These are phyloP conservation scores for Xanthoceras sorbifolium DNA, from an alignment of 345 rosid genomes.

Conservation along the genomic window DNA sequence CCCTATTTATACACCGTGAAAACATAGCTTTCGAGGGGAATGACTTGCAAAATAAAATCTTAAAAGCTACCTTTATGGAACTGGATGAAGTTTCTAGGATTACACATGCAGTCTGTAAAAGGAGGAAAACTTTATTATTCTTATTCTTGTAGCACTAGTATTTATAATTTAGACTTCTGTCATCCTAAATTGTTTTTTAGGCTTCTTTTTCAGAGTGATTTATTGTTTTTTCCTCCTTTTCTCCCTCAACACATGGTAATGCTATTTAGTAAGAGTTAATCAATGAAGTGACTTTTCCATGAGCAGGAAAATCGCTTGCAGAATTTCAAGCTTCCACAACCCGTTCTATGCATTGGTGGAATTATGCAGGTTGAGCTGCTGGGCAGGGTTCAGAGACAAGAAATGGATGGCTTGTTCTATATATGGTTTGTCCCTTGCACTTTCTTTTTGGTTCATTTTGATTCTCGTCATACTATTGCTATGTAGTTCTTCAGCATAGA, in stretches of 20 bases:
- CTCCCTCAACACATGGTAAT: neutral
- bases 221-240: neutral
- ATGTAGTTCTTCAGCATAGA: neutral
- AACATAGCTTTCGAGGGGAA: neutral
- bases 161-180: neutral
- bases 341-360: conserved; percentile 84
- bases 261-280: neutral
- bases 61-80: neutral
- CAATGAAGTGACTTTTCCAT: conserved; percentile 8
- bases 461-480: neutral
- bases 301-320: conserved; percentile 77
- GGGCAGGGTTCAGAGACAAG: conserved; percentile 89
- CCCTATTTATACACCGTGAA: too few relatives aligned
- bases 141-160: neutral
- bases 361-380: conserved; percentile 73
- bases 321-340: conserved; percentile 83
- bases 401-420: conserved; percentile 75
- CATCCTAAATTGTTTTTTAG: neutral
- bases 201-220: neutral
- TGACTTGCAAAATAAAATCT: neutral
- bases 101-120: neutral
- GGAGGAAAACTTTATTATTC: neutral
- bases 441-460: neutral
- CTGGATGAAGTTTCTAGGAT: neutral
- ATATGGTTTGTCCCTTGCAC: conserved; percentile 59